Conservation (phyloP, 352 stramenopile genomes). For the Globisporangium uncinulatum region DNA sequence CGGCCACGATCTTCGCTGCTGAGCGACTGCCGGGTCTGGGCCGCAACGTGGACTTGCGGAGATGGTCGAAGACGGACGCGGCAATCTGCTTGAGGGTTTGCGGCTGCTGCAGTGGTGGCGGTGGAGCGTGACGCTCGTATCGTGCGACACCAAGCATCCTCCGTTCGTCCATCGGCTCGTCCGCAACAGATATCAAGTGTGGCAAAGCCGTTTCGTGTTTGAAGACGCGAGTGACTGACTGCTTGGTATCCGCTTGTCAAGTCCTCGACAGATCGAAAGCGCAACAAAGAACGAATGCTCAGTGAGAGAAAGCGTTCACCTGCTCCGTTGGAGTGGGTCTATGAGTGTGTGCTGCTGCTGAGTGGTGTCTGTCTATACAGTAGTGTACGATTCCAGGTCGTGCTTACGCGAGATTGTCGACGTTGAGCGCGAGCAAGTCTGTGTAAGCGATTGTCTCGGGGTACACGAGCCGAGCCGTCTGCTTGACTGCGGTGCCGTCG, state of each 20-base stretch:
- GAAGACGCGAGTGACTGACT: too few species aligned
- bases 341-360: too few species aligned
- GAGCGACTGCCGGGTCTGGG: neutral
- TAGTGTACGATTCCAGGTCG: neutral
- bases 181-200: too few species aligned
- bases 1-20: conserved; percentile 7
- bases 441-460: neutral
- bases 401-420: neutral
- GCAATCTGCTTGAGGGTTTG: conserved; percentile 8
- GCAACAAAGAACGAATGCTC: too few species aligned
- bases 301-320: too few species aligned
- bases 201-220: too few species aligned
- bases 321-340: too few species aligned
- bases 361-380: too few species aligned
- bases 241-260: too few species aligned
- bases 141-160: neutral
- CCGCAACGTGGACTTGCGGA: conserved; percentile 4
- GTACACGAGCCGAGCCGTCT: conserved; percentile 1
- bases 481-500: neutral
- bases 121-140: conserved; percentile 1
- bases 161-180: too few species aligned
- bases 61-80: conserved; percentile 5
- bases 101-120: neutral
- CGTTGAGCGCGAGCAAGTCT: neutral
- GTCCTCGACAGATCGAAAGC: too few species aligned